phyloP scores from a whole-genome alignment of 257 asterid species.

The Solanum dulcamara region DNA sequence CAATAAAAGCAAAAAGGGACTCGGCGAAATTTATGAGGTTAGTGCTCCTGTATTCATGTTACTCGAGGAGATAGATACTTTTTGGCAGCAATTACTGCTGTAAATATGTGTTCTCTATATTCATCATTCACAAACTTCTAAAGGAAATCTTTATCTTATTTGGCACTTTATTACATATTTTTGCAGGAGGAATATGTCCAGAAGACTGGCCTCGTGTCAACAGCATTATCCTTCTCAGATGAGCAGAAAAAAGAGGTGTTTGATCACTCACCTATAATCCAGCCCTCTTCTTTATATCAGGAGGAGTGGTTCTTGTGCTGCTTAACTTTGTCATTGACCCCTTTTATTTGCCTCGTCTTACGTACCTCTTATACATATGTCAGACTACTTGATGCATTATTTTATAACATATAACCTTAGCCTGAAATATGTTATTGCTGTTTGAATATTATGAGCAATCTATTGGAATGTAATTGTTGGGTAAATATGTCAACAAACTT shows the following conservation, averaged over 20 bases:
- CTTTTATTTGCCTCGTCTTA: background rate
- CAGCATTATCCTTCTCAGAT: slow-evolving; percentile 65
- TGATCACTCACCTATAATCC: background rate
- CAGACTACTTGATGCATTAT: background rate
- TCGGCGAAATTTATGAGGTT: slow-evolving; percentile 87
- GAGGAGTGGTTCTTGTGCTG: background rate
- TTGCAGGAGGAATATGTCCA: slow-evolving; percentile 91
- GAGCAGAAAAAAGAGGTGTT: slow-evolving; percentile 88
- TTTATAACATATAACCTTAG: background rate
- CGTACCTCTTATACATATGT: background rate
- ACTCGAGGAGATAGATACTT: background rate
- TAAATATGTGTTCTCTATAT: background rate
- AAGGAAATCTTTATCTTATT: background rate
- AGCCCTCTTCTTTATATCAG: background rate
- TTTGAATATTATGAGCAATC: background rate
- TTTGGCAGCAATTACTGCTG: background rate
- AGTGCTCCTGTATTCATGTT: slow-evolving; percentile 9
- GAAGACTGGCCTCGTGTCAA: slow-evolving; percentile 82
- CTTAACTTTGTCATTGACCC: background rate
- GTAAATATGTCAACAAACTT: background rate
- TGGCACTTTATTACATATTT: background rate
- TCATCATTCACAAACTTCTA: background rate
- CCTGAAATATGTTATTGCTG: background rate
- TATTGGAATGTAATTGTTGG: background rate
- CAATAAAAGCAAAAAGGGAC: slow-evolving; percentile 88